Conservation (phyloP, 2,329 filamentous ascomycete species). For the Alternaria tenuissima region DNA sequence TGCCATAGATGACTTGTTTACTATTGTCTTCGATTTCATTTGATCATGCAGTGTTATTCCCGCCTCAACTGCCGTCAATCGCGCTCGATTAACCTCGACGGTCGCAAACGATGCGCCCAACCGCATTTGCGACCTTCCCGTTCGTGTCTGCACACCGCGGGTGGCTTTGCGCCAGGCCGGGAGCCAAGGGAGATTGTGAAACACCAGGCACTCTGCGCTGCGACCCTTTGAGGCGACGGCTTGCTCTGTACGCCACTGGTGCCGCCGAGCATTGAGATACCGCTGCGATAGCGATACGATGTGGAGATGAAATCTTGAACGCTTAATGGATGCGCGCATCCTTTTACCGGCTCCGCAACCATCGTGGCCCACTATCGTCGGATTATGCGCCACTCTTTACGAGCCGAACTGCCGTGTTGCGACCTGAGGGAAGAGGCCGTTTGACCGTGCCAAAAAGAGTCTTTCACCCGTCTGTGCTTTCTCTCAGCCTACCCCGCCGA, state of each 20-base stretch:
- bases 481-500: conserved; percentile 1
- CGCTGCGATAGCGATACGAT: conserved; percentile 14
- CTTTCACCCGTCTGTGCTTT: neutral
- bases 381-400: conserved; percentile 9
- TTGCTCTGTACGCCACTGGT: conserved; percentile 6
- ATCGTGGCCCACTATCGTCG: conserved; percentile 5
- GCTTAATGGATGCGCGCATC: conserved; percentile 1
- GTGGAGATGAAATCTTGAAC: neutral
- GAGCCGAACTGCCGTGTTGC: conserved; percentile 15
- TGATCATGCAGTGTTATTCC: neutral
- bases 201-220: conserved; percentile 17
- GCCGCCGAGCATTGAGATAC: conserved; percentile 1
- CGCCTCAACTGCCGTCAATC: conserved; percentile 1
- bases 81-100: conserved; percentile 6
- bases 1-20: neutral
- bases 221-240: conserved; percentile 2
- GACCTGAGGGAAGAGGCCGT: conserved; percentile 5
- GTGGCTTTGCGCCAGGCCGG: conserved; percentile 17
- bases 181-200: conserved; percentile 18
- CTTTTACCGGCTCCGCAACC: neutral
- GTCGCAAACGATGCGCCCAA: conserved; percentile 13
- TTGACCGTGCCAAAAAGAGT: conserved; percentile 10
- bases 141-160: conserved; percentile 14
- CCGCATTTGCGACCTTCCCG: conserved; percentile 13
- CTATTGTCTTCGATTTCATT: neutral